A percentile compares a stretch with the other conserved stretches of the same genome.
Evolutionary conservation across 148 eudicot species (phyloP).

Genomic region (Oxyria digyna): DNA sequence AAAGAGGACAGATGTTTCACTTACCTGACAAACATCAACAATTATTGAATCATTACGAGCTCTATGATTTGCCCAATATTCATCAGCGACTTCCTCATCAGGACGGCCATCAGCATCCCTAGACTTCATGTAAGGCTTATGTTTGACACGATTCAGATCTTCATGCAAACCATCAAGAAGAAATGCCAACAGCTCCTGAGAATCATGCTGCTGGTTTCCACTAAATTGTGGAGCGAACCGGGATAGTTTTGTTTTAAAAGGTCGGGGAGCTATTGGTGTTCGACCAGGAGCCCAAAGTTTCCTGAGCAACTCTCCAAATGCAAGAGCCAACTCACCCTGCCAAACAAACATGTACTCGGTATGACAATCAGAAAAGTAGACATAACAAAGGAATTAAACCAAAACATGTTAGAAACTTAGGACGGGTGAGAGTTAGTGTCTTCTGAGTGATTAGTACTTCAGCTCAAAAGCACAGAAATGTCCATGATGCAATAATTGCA

Average conservation of each 20-base stretch:
- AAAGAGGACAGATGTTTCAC: neutral
- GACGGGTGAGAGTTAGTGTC: neutral
- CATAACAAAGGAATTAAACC: neutral
- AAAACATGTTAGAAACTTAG: neutral
- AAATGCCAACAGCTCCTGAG: constrained; percentile 98
- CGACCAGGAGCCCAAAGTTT: constrained; percentile 94
- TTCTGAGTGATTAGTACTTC: neutral
- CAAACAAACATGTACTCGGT: neutral
- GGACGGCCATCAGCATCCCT: constrained; percentile 92
- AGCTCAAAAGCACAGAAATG: neutral
- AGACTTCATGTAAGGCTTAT: constrained; percentile 72
- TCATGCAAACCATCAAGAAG: constrained; percentile 96
- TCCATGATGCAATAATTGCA: neutral
- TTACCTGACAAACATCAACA: constrained; percentile 99
- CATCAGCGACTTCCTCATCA: constrained; percentile 95
- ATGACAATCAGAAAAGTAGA: neutral
- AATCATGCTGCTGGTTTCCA: constrained; percentile 94
- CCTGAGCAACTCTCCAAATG: constrained; percentile 90
- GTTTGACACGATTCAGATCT: constrained; percentile 94
- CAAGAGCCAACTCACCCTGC: constrained; percentile 94
- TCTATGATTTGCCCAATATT: constrained; percentile 89
- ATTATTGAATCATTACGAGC: constrained; percentile 98
- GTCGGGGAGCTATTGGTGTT: constrained; percentile 74
- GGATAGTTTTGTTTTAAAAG: constrained; percentile 81
- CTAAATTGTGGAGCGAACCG: constrained; percentile 96